These are phyloP conservation scores for Anthoceros angustus DNA, from an alignment of 225 moss, liverwort and hornwort genomes.

Conservation along the genomic window DNA sequence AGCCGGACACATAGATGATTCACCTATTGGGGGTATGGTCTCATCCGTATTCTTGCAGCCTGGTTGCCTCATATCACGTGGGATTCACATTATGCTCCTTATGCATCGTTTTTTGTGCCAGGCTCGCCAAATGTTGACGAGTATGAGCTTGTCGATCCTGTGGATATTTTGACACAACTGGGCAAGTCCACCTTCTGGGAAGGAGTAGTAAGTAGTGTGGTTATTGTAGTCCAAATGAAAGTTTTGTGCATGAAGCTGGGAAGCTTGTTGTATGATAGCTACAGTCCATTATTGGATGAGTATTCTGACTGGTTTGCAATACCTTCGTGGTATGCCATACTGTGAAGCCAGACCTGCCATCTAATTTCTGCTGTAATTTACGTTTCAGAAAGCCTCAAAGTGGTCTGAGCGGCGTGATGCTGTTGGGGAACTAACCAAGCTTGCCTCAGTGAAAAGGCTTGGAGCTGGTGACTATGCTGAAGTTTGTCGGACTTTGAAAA, in stretches of 20 bases:
- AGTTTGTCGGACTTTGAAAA: constrained; percentile 67
- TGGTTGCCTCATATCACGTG: background rate
- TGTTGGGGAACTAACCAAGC: constrained; percentile 74
- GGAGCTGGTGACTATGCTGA: constrained; percentile 78
- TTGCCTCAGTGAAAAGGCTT: constrained; percentile 74
- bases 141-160: constrained; percentile 84
- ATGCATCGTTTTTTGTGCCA: constrained; percentile 6
- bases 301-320: background rate
- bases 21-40: background rate
- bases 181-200: constrained; percentile 86
- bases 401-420: constrained; percentile 98
- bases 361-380: background rate
- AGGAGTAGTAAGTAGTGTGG: constrained; percentile 36
- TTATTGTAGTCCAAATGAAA: background rate
- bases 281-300: background rate
- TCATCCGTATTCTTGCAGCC: background rate
- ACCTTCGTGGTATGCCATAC: background rate
- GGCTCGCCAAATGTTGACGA: constrained; percentile 58
- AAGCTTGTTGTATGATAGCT: background rate
- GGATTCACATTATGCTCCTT: background rate
- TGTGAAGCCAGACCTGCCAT: background rate
- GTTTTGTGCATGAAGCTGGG: background rate
- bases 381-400: constrained; percentile 57
- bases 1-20: constrained; percentile 20
- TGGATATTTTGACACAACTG: constrained; percentile 79